Evolutionary conservation across 345 rosid genomes (phyloP).

Genomic region (Sapria himalayana): DNA sequence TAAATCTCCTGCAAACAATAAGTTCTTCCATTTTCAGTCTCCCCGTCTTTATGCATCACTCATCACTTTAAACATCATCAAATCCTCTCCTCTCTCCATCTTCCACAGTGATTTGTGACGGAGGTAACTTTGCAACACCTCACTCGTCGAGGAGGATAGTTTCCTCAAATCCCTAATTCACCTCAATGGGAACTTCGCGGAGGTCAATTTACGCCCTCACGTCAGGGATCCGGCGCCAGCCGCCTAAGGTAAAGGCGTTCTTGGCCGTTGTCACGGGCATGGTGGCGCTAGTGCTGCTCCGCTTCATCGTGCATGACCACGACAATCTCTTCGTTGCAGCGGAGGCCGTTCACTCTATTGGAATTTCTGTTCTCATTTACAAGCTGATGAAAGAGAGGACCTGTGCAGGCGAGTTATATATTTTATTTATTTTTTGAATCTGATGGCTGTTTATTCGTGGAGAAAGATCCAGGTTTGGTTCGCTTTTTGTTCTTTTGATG

Average conservation of each 20-base stretch:
- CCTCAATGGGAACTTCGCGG: conserved; percentile 33
- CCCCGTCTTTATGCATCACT: no score
- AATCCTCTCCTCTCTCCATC: conserved; percentile 1
- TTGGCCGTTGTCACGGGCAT: conserved; percentile 83
- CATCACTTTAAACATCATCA: no score
- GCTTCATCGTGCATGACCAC: conserved; percentile 89
- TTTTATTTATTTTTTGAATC: background rate
- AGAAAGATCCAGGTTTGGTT: background rate
- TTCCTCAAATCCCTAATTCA: background rate
- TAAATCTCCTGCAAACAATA: no score
- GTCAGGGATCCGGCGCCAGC: conserved; percentile 87
- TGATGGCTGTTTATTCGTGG: conserved; percentile 1
- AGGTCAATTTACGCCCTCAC: conserved; percentile 54
- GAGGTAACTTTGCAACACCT: conserved; percentile 7
- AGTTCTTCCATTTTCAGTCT: no score
- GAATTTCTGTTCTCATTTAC: conserved; percentile 82
- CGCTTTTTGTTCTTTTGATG: background rate
- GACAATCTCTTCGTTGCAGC: conserved; percentile 98
- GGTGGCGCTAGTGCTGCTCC: conserved; percentile 68
- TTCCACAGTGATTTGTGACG: conserved; percentile 3
- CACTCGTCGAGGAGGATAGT: background rate
- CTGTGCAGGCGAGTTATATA: conserved; percentile 49
- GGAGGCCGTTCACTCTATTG: conserved; percentile 91
- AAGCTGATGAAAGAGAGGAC: conserved; percentile 91
- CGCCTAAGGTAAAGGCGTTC: conserved; percentile 91